These are phyloP conservation scores for Boletus sensibilis DNA, from an alignment of 768 basidiomycete genomes.

Conservation along the genomic window DNA sequence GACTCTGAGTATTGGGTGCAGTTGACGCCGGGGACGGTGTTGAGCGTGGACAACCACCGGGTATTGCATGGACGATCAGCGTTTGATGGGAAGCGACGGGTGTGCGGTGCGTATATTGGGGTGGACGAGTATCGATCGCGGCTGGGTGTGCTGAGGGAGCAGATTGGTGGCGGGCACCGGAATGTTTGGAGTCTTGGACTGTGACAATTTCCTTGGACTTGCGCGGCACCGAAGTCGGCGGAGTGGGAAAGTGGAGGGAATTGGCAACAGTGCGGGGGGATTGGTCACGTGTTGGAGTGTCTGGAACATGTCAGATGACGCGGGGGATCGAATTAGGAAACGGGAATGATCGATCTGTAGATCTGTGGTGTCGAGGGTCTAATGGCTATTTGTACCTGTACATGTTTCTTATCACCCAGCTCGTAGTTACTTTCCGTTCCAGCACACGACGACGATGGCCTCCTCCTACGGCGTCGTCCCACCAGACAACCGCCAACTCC, in stretches of 20 bases:
- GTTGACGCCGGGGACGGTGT: constrained; percentile 80
- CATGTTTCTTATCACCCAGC: constrained; percentile 17
- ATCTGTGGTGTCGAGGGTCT: constrained; percentile 21
- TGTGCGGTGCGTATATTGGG: constrained; percentile 96
- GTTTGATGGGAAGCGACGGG: constrained; percentile 82
- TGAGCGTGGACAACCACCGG: constrained; percentile 94
- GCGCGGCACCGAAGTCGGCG: constrained; percentile 21
- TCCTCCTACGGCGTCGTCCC: constrained; percentile 24
- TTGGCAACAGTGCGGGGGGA: constrained; percentile 26
- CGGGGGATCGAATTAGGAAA: constrained; percentile 12
- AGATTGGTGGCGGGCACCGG: constrained; percentile 41
- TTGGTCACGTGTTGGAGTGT: constrained; percentile 15
- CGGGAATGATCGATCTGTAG: constrained; percentile 15
- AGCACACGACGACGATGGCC: constrained; percentile 15
- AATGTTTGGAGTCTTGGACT: constrained; percentile 59
- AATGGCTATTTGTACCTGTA: constrained; percentile 21
- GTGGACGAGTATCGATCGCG: constrained; percentile 87
- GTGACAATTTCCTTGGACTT: constrained; percentile 29
- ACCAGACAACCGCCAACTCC: constrained; percentile 5
- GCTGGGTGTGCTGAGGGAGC: constrained; percentile 64
- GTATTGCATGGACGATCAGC: constrained; percentile 93
- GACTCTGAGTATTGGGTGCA: constrained; percentile 94
- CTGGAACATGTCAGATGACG: constrained; percentile 19
- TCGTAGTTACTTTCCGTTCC: not conserved
- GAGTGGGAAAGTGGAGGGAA: constrained; percentile 15